These are phyloP conservation scores for Populus ilicifolia DNA, from an alignment of 345 rosid genomes.

Conservation along the genomic window DNA sequence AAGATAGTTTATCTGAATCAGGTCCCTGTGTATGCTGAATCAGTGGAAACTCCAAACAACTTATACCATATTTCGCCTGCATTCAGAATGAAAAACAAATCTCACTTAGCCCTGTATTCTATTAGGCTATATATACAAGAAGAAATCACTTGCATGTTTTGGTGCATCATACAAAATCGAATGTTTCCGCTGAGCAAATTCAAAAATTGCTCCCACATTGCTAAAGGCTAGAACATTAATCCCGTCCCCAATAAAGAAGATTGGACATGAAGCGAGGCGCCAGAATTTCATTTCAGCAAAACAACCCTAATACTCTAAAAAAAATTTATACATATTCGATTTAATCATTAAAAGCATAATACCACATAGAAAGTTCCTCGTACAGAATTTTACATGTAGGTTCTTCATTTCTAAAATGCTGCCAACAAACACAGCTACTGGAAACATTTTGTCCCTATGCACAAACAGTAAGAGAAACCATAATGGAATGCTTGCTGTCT, in stretches of 20 bases:
- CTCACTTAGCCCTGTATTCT: not conserved
- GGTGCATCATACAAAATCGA: not conserved
- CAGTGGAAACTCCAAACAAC: slow-evolving; percentile 80
- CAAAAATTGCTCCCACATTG: not conserved
- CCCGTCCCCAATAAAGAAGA: slow-evolving; percentile 3
- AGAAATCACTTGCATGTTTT: not conserved
- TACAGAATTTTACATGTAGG: not conserved
- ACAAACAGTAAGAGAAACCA: no score
- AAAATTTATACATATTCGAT: no score
- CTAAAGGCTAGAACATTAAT: not conserved
- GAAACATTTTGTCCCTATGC: no score
- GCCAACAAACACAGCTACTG: no score
- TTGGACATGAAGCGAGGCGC: not conserved
- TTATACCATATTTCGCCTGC: slow-evolving; percentile 62
- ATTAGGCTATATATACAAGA: not conserved
- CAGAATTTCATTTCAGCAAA: not conserved
- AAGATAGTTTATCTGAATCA: slow-evolving; percentile 63
- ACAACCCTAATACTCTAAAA: no score
- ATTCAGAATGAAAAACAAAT: not conserved
- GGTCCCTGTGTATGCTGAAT: slow-evolving; percentile 77
- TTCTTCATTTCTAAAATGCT: not conserved
- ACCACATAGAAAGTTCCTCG: not conserved
- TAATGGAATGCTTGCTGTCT: no score
- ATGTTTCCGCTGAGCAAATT: not conserved
- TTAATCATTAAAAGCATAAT: no score